Base-by-base conservation (phyloP, 1,284 basidiomycete species). In the Bondarzewia mesenterica region DNA sequence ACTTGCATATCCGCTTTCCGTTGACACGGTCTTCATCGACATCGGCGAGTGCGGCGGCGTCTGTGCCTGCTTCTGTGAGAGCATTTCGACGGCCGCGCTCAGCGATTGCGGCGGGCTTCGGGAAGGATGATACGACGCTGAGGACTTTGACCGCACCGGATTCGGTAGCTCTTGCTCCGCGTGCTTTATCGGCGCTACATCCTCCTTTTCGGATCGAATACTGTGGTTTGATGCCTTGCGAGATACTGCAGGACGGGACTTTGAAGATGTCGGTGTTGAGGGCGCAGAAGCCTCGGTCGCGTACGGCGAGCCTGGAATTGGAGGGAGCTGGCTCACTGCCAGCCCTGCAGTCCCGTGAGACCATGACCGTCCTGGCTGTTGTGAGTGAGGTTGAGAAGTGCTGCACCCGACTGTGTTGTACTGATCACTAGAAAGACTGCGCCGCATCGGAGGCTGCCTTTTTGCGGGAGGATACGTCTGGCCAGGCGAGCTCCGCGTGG, bases 231-330 rank as follows among this genome's bases (percentile, higher is more conserved):
- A 40, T 2, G 38, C 14, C 38, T 40, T 27, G 41, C 20, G 25
- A 14, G 20, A 12, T 12, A 40, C n/a, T 10, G n/a, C 32, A 18
- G 3, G 38, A 12, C 21, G n/a, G 38, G 16, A 16, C 38, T 16
- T 3, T 10, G 38, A 5, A 18, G 38, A 10, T 10, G 29, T 32
- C 29, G 29, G 20, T 8, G 38, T 18, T 12, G 38, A 18, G 38
- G 38, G 16, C 16, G 38, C 21, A 18, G 38, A 16, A 18, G 38
- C 69, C 42, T 81, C 78, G 25, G 75, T 76, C 23, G 63, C 59
- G 57, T 77, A 75, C 6, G 77, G 77, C 37, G 79, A 82, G 23
- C 74, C 78, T 36, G 80, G 80, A 42, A 82, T 82, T 16, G 80
- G 78, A 22, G 78, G 72, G 16, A 83, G 66, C 27, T 76, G n/a